Conservation (phyloP, 805 yeast species). For the Myxozyma udenii region DNA sequence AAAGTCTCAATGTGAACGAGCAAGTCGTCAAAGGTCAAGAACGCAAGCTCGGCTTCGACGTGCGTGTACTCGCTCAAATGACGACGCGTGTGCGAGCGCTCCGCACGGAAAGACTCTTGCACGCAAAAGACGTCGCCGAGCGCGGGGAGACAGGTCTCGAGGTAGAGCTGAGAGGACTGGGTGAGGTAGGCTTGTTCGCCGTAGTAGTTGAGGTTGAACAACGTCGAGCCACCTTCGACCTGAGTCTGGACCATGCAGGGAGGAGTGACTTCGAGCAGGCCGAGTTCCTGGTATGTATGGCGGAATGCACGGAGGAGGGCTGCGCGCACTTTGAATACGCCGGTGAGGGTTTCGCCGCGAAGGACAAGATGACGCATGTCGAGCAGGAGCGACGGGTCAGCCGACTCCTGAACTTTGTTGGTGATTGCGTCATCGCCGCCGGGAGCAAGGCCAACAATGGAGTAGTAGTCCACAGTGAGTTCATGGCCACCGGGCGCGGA, state of each 20-base stretch:
- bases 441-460: constrained; percentile 90
- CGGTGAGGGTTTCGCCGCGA: constrained; percentile 91
- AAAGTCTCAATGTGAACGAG: constrained; percentile 80
- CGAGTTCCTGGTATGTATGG: constrained; percentile 70
- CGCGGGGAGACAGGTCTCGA: constrained; percentile 94
- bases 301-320: constrained; percentile 69
- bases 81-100: constrained; percentile 97
- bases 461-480: constrained; percentile 83
- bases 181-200: constrained; percentile 96
- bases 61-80: constrained; percentile 97
- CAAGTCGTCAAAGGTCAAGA: constrained; percentile 81
- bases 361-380: constrained; percentile 95
- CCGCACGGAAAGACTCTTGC: constrained; percentile 99
- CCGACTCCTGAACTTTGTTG: constrained; percentile 80
- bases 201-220: constrained; percentile 88
- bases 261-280: constrained; percentile 87
- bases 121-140: constrained; percentile 96
- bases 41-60: constrained; percentile 90
- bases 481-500: constrained; percentile 98
- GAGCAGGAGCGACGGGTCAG: constrained; percentile 85
- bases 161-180: constrained; percentile 93
- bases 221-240: constrained; percentile 98
- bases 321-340: constrained; percentile 94
- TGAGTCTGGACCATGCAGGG: constrained; percentile 99
- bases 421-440: constrained; percentile 92